Evolutionary conservation across 495 filamentous ascomycete genomes (phyloP).

Genomic region (Penicillium odoratum): DNA sequence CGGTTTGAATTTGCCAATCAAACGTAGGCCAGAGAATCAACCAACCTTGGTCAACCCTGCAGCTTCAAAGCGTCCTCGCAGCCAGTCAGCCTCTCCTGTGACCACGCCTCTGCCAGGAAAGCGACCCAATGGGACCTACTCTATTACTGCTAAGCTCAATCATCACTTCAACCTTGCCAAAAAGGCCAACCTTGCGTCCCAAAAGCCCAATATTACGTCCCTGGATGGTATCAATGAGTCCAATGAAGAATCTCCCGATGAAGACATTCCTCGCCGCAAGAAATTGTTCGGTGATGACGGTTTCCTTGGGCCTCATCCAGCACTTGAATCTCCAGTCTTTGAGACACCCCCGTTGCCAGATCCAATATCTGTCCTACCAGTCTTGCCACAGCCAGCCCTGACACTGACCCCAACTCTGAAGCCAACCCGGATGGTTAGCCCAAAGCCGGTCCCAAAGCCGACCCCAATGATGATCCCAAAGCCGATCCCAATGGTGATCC

Average conservation of each 20-base stretch:
- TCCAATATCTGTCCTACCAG: no score
- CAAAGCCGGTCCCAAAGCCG: no score
- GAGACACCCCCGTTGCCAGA: not conserved
- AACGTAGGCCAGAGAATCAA: not conserved
- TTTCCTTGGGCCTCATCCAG: constrained; percentile 37
- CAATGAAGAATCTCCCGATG: not conserved
- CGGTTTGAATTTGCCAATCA: not conserved
- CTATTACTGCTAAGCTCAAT: not conserved
- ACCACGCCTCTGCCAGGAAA: not conserved
- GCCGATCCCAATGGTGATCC: no score
- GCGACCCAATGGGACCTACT: not conserved
- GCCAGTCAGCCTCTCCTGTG: not conserved
- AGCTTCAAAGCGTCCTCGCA: not conserved
- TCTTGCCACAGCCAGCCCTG: no score
- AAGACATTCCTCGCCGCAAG: constrained; percentile 27
- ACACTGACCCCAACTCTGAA: no score
- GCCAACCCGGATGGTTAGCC: no score
- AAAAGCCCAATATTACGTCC: not conserved
- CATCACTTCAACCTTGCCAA: not conserved
- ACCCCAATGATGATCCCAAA: no score
- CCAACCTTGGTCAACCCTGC: not conserved
- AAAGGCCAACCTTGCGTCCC: not conserved
- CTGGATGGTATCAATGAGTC: not conserved
- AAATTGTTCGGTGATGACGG: constrained; percentile 55
- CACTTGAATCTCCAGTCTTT: not conserved